Conservation (phyloP, 2,329 filamentous ascomycete genomes). For the Colletotrichum chrysophilum region DNA sequence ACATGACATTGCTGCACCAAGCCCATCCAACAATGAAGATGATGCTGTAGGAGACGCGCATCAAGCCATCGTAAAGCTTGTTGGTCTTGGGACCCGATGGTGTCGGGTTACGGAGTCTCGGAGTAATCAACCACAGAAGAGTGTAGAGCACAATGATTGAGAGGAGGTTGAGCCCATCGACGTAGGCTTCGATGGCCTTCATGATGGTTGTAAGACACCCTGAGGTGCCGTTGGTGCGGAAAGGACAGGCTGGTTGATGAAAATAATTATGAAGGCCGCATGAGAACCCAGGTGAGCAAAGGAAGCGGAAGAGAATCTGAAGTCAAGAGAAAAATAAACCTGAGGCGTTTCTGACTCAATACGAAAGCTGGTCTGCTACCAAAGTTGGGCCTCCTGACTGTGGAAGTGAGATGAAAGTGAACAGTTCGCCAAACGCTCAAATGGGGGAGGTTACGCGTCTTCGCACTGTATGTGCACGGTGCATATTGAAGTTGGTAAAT, state of each 20-base stretch:
- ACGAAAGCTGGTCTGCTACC: neutral
- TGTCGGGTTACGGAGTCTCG: neutral
- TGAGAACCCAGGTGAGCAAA: neutral
- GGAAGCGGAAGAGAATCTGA: neutral
- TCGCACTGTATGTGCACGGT: constrained; percentile 13
- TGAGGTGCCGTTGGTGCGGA: neutral
- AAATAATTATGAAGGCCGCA: neutral
- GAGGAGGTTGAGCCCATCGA: constrained; percentile 13
- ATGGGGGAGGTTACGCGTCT: neutral
- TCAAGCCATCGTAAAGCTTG: constrained; percentile 14
- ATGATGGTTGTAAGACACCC: neutral
- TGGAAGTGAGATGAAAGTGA: constrained; percentile 3
- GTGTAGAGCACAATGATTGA: constrained; percentile 9
- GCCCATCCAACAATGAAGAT: constrained; percentile 32
- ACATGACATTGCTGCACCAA: constrained; percentile 45
- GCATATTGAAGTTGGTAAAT: neutral
- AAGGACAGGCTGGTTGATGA: neutral
- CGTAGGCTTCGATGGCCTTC: constrained; percentile 18
- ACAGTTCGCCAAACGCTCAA: constrained; percentile 4
- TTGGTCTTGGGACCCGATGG: constrained; percentile 7
- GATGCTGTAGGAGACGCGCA: constrained; percentile 15
- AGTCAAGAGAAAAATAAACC: neutral
- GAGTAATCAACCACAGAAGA: constrained; percentile 1
- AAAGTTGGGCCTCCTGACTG: neutral
- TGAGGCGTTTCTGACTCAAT: neutral